A percentile compares a stretch with the other conserved stretches of the same genome.
These are phyloP conservation scores for Penicillium sp. DNA, from an alignment of 2,329 filamentous ascomycete species.

Conservation along the genomic window DNA sequence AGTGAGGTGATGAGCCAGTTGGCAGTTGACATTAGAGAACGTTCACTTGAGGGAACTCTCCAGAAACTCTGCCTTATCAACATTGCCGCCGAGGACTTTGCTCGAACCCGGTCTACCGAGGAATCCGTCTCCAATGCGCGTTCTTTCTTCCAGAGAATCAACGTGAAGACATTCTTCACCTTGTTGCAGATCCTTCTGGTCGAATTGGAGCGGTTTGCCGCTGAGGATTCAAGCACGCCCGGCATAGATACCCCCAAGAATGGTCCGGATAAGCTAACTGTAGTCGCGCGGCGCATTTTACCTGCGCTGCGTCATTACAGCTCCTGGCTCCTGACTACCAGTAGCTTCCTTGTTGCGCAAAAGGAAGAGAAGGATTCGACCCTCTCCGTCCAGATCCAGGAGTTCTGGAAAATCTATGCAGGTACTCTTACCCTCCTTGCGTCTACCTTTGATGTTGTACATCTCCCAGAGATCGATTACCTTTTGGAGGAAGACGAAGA, in stretches of 20 bases:
- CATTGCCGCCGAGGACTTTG: slow-evolving; percentile 74
- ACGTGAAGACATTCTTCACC: slow-evolving; percentile 68
- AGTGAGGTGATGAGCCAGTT: slow-evolving; percentile 77
- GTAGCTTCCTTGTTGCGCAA: slow-evolving; percentile 51
- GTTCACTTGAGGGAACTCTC: slow-evolving; percentile 59
- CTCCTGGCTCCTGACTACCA: slow-evolving; percentile 59
- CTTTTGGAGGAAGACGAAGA: slow-evolving; percentile 64
- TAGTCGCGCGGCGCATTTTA: slow-evolving; percentile 56
- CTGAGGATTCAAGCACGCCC: slow-evolving; percentile 45
- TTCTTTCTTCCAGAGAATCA: slow-evolving; percentile 67
- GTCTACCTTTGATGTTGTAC: slow-evolving; percentile 54
- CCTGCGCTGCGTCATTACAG: slow-evolving; percentile 63
- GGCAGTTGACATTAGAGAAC: slow-evolving; percentile 65
- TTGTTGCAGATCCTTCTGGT: slow-evolving; percentile 65
- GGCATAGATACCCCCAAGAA: slow-evolving; percentile 34
- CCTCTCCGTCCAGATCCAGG: slow-evolving; percentile 54
- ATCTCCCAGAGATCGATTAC: slow-evolving; percentile 55
- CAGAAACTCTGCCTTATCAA: slow-evolving; percentile 81
- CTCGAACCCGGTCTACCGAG: slow-evolving; percentile 55
- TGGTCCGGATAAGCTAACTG: slow-evolving; percentile 50
- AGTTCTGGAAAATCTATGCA: slow-evolving; percentile 64
- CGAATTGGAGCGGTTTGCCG: slow-evolving; percentile 59
- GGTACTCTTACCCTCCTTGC: slow-evolving; percentile 56
- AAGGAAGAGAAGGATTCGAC: slow-evolving; percentile 47
- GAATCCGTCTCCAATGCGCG: slow-evolving; percentile 45